Percentiles rank a stretch among this genome's conserved stretches.
Evolutionary conservation across 495 filamentous ascomycete genomes (phyloP).

Genomic region (Astrothelium subdiscretum): DNA sequence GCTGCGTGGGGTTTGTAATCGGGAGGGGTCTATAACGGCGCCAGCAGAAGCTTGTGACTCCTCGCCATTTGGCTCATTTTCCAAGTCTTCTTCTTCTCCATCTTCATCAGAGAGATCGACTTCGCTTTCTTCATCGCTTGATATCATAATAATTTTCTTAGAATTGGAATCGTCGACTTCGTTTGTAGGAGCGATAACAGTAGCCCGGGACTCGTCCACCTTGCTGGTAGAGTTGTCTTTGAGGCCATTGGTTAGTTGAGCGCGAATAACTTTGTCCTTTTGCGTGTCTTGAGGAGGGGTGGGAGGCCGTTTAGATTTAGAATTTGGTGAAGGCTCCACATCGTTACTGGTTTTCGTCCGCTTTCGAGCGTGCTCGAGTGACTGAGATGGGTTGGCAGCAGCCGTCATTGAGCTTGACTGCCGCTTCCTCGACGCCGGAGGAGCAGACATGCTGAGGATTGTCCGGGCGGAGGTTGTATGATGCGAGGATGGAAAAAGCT

Average conservation of each 20-base stretch:
- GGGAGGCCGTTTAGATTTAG: not conserved
- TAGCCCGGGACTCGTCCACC: conserved; percentile 64
- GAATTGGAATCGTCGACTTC: not conserved
- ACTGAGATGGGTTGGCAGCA: not conserved
- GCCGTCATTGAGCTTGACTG: not conserved
- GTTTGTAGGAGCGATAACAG: conserved; percentile 14
- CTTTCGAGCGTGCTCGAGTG: not conserved
- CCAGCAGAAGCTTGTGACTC: conserved; percentile 10
- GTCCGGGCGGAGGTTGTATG: not conserved
- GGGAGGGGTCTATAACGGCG: conserved; percentile 11
- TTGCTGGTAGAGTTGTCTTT: conserved; percentile 47
- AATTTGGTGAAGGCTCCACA: not conserved
- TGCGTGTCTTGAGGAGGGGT: not conserved
- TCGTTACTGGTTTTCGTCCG: not conserved
- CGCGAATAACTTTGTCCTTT: not conserved
- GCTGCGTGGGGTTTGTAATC: not conserved
- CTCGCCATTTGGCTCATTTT: conserved; percentile 9
- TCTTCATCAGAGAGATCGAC: conserved; percentile 22
- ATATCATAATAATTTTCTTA: conserved; percentile 40
- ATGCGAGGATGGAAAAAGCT: not conserved
- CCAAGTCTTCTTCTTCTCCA: no score
- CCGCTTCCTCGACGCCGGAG: not conserved
- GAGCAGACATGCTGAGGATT: not conserved
- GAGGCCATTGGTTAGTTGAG: conserved; percentile 18
- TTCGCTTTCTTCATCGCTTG: conserved; percentile 37